These are phyloP conservation scores for Didymella exigua DNA, from an alignment of 2,329 filamentous ascomycete species.

Conservation along the genomic window DNA sequence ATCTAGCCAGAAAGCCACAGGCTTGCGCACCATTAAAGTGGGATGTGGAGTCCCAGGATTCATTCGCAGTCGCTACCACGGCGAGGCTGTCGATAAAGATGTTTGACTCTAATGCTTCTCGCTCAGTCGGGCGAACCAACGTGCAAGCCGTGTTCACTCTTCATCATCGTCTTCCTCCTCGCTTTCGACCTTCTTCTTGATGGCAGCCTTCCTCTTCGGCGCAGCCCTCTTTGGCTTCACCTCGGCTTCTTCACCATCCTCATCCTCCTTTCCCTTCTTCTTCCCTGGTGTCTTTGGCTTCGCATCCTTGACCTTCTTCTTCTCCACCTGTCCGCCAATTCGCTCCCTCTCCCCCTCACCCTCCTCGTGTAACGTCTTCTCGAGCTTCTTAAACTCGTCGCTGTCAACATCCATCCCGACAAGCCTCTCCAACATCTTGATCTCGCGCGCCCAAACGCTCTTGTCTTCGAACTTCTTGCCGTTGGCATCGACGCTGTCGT, in stretches of 20 bases:
- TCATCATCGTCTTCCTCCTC: constrained; percentile 30
- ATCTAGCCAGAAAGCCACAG: too few relatives aligned
- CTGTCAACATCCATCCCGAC: constrained; percentile 81
- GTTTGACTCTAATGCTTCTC: neutral
- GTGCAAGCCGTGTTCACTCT: constrained; percentile 3
- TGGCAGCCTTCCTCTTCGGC: constrained; percentile 21
- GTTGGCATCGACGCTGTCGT: constrained; percentile 70
- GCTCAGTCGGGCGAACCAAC: too few relatives aligned
- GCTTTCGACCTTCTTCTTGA: constrained; percentile 26
- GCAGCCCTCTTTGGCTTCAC: neutral
- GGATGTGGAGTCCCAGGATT: too few relatives aligned
- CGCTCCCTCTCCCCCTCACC: constrained; percentile 75
- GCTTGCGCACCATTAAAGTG: too few relatives aligned
- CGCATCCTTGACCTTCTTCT: constrained; percentile 51
- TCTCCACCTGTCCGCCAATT: constrained; percentile 78
- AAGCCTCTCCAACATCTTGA: constrained; percentile 88
- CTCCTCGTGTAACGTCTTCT: constrained; percentile 67
- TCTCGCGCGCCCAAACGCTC: constrained; percentile 87
- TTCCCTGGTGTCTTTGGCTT: constrained; percentile 48
- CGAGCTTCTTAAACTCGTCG: constrained; percentile 72
- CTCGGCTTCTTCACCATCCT: constrained; percentile 5
- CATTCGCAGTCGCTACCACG: too few relatives aligned
- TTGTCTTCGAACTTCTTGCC: constrained; percentile 75
- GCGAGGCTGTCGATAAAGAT: too few relatives aligned
- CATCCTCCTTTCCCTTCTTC: constrained; percentile 39